Conservation (phyloP, 345 rosid species). For the Boechera divaricarpa region DNA sequence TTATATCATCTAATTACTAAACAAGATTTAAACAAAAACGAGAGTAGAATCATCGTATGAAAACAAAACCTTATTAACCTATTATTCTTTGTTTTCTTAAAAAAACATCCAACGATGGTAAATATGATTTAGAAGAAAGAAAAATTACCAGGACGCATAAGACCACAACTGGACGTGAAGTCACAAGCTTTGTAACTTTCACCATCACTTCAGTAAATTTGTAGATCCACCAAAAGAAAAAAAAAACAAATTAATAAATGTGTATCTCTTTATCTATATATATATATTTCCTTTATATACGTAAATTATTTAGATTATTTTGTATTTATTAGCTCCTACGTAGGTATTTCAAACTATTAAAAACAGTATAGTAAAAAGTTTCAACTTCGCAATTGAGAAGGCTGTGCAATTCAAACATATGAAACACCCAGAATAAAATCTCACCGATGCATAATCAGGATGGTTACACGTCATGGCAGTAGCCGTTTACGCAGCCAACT, state of each 20-base stretch:
- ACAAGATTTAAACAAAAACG: background rate
- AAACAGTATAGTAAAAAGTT: too few species aligned
- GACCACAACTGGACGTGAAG: slow-evolving; percentile 33
- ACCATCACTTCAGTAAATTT: slow-evolving; percentile 25
- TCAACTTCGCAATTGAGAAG: too few species aligned
- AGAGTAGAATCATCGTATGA: background rate
- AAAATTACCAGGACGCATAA: slow-evolving; percentile 18
- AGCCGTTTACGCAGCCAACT: slow-evolving; percentile 94
- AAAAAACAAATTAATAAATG: slow-evolving; percentile 12
- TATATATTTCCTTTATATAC: too few species aligned
- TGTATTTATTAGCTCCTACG: too few species aligned
- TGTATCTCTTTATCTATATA: background rate
- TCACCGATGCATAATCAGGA: slow-evolving; percentile 81
- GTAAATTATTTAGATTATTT: background rate
- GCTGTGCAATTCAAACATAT: too few species aligned
- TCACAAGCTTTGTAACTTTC: slow-evolving; percentile 21
- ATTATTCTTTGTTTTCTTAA: background rate
- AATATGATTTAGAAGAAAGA: background rate
- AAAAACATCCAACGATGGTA: background rate
- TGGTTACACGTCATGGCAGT: slow-evolving; percentile 51
- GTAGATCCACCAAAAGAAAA: background rate
- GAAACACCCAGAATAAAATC: too few species aligned
- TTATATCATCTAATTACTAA: background rate
- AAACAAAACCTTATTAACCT: background rate
- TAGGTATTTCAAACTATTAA: too few species aligned